Evolutionary conservation across 352 stramenopile genomes (phyloP).

Genomic region (Phytophthora crassamura): DNA sequence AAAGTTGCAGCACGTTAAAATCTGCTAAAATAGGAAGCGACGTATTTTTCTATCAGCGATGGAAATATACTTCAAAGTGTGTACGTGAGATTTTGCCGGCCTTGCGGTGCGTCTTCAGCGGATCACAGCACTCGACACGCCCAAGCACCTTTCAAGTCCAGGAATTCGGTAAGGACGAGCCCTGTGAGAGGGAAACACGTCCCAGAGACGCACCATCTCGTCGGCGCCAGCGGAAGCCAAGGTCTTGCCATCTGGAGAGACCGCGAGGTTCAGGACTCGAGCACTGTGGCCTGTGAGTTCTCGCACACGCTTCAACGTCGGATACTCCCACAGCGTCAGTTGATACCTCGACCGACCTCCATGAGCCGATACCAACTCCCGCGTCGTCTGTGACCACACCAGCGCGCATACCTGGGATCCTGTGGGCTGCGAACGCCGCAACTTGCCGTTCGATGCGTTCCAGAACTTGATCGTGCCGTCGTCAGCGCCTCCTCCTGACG

Average conservation of each 20-base stretch:
- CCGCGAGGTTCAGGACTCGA: conserved; percentile 93
- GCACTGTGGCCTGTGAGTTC: conserved; percentile 95
- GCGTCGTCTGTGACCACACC: conserved; percentile 85
- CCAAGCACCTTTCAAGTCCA: conserved; percentile 1
- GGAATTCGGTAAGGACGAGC: neutral
- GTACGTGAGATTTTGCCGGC: conserved; percentile 35
- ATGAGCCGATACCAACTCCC: conserved; percentile 95
- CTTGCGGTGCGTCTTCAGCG: too few relatives aligned
- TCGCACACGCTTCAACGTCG: conserved; percentile 92
- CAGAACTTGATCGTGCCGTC: conserved; percentile 98
- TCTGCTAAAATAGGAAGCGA: neutral
- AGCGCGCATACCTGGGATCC: conserved; percentile 96
- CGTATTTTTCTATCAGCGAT: conserved; percentile 19
- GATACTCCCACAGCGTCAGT: conserved; percentile 96
- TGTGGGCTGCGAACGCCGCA: conserved; percentile 95
- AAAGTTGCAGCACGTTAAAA: conserved; percentile 1
- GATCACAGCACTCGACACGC: conserved; percentile 6
- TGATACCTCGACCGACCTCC: conserved; percentile 92
- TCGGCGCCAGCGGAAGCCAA: conserved; percentile 95
- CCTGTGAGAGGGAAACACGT: conserved; percentile 78
- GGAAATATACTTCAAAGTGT: conserved; percentile 41
- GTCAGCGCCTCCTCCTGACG: conserved; percentile 94
- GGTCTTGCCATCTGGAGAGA: conserved; percentile 92
- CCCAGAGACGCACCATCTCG: conserved; percentile 98
- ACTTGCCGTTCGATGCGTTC: conserved; percentile 83